Evolutionary conservation across 345 rosid genomes (phyloP).

Genomic region (Corymbia maculata): DNA sequence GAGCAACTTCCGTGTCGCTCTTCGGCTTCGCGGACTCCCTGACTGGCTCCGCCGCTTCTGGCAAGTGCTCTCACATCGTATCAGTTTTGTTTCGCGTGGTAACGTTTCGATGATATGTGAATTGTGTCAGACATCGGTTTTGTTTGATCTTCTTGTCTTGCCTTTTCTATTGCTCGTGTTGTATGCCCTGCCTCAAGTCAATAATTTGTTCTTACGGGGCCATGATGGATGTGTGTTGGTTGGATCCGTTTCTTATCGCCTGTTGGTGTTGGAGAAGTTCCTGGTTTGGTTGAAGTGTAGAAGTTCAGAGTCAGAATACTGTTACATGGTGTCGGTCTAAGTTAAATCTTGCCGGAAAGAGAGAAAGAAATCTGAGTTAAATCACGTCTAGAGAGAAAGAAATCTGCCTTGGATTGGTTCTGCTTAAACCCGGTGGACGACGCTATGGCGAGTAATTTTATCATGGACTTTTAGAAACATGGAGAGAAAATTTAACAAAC

Average conservation of each 20-base stretch:
- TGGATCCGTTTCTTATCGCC: neutral
- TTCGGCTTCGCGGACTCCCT: neutral
- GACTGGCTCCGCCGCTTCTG: neutral
- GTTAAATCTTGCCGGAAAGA: neutral
- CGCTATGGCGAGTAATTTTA: neutral
- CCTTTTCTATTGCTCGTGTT: neutral
- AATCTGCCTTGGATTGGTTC: neutral
- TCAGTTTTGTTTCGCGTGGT: neutral
- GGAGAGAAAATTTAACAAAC: neutral
- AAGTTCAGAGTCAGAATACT: neutral
- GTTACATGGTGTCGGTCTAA: neutral
- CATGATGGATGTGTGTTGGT: neutral
- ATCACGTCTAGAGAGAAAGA: neutral
- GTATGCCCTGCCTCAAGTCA: neutral
- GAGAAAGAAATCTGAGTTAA: neutral
- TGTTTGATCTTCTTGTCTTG: neutral
- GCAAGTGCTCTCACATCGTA: neutral
- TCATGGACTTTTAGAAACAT: neutral
- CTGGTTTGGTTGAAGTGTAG: neutral
- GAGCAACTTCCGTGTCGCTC: neutral
- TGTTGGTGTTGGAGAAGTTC: neutral
- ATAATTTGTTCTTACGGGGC: neutral
- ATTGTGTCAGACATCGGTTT: neutral
- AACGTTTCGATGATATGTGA: neutral
- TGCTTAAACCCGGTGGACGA: neutral